Evolutionary conservation across 2,329 filamentous ascomycete genomes (phyloP).

Genomic region (Arachnopeziza araneosa): DNA sequence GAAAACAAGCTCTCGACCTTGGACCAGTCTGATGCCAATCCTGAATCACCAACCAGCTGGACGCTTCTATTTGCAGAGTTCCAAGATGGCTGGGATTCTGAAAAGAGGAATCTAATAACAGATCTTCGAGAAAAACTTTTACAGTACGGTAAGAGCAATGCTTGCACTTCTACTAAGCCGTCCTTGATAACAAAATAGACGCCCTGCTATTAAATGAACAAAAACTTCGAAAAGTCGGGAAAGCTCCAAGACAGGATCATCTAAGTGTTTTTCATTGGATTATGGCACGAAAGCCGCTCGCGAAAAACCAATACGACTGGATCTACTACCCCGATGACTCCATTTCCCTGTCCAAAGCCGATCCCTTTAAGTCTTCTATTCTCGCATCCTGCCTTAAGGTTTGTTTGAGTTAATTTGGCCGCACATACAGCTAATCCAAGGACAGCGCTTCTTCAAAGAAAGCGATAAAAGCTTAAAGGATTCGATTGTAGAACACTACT

Average conservation of each 20-base stretch:
- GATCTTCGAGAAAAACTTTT: slow-evolving; percentile 1
- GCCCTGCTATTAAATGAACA: slow-evolving; percentile 1
- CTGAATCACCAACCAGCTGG: background rate
- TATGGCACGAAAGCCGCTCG: slow-evolving; percentile 2
- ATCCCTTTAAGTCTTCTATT: slow-evolving; percentile 1
- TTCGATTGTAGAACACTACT: background rate
- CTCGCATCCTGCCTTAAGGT: slow-evolving; percentile 1
- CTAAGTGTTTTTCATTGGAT: slow-evolving; percentile 8
- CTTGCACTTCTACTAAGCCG: background rate
- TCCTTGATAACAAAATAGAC: background rate
- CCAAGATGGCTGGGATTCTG: slow-evolving; percentile 1
- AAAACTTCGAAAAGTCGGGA: background rate
- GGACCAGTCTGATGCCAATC: slow-evolving; percentile 3
- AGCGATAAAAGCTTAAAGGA: background rate
- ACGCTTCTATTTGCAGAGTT: slow-evolving; percentile 3
- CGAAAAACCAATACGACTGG: slow-evolving; percentile 3
- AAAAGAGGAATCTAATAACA: slow-evolving; percentile 1
- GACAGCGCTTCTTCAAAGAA: background rate
- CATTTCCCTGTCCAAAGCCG: slow-evolving; percentile 1
- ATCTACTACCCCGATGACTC: slow-evolving; percentile 9
- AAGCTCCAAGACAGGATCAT: background rate
- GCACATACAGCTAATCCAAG: background rate
- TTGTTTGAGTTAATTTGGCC: background rate
- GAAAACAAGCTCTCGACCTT: slow-evolving; percentile 10
- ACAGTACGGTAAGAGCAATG: slow-evolving; percentile 4